phyloP scores from a whole-genome alignment of 805 yeast genomes.

The Soucietia sequanensis region DNA sequence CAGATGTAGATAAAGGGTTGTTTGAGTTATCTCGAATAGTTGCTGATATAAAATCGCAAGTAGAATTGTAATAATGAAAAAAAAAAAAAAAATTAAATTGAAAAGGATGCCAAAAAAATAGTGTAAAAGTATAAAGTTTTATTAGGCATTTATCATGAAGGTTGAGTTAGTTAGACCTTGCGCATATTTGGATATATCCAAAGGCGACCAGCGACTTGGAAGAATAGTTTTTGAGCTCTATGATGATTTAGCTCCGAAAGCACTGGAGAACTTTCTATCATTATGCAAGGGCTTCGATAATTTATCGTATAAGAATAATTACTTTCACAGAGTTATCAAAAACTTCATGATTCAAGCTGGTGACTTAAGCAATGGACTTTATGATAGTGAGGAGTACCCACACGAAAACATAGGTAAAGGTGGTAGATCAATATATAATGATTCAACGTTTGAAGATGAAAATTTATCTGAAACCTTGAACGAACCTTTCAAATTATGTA shows the following conservation, averaged over 20 bases:
- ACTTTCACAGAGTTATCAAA: slow-evolving; percentile 62
- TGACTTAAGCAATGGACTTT: slow-evolving; percentile 44
- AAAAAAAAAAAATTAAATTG: too few relatives aligned
- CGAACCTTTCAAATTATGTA: slow-evolving; percentile 52
- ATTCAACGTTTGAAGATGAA: slow-evolving; percentile 52
- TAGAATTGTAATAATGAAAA: too few relatives aligned
- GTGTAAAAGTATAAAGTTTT: too few relatives aligned
- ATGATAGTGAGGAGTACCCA: slow-evolving; percentile 16
- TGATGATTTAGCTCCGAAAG: slow-evolving; percentile 52
- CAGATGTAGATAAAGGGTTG: too few relatives aligned
- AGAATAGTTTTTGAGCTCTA: slow-evolving; percentile 60
- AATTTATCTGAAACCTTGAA: slow-evolving; percentile 46
- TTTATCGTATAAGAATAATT: slow-evolving; percentile 38
- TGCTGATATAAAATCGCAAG: too few relatives aligned
- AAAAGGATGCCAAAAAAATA: too few relatives aligned
- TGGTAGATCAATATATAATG: slow-evolving; percentile 20
- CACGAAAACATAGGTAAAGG: slow-evolving; percentile 35
- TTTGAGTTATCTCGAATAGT: too few relatives aligned
- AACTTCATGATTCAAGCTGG: slow-evolving; percentile 76
- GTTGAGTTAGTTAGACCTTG: slow-evolving; percentile 26
- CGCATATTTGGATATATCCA: slow-evolving; percentile 53
- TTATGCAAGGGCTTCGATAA: slow-evolving; percentile 40
- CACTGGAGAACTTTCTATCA: slow-evolving; percentile 49
- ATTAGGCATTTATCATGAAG: slow-evolving; percentile 27
- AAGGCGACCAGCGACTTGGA: slow-evolving; percentile 46